Evolutionary conservation across 345 rosid genomes (phyloP), one percentile per base, ranked within the genome.

Genomic region (Ceriops zippeliana): DNA sequence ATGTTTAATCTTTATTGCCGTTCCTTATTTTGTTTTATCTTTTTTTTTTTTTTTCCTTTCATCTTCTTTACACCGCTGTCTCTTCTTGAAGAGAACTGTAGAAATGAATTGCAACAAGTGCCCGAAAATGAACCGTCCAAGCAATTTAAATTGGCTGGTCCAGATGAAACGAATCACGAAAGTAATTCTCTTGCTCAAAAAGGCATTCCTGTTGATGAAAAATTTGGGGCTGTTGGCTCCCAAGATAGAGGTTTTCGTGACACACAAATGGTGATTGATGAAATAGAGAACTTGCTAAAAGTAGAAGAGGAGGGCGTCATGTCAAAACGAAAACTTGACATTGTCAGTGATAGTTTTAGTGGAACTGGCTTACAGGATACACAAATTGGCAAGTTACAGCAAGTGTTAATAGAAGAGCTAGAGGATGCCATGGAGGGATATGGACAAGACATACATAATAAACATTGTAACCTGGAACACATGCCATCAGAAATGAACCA

Each of bases 331-430:
- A 72, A 38, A 20, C 70, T 51, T 19, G n/a, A 35, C 66, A 52
- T 66, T 63, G 60, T 68, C 61, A 54, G 46, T 58, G 69, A 79
- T 69, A 38, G 32, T 65, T 57, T 16, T 42, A 72, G 73, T n/a
- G 83, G 59, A 65, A 78, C 65, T 35, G 68, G 75, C 49, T 76
- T 69, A 19, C 78, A 56, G 42, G 86, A 78, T 76, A 37, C 65
- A 46, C 75, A 69, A 47, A 31, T 70, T 63, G 76, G 66, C 54
- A 42, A 24, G 58, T 27, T 31, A 37, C 75, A 77, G 16, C 83
- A 77, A 10, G 73, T 75, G 46, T 38, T 88, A 58, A 79, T 88
- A 65, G 77, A 83, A 65, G 91, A 85, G 42, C 69, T 88, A 63
- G 80, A 86, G 69, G 72, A 76, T 60, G 65, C 82, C 60, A 64